Evolutionary conservation across 345 rosid genomes (phyloP).

Genomic region (Acer campestre): DNA sequence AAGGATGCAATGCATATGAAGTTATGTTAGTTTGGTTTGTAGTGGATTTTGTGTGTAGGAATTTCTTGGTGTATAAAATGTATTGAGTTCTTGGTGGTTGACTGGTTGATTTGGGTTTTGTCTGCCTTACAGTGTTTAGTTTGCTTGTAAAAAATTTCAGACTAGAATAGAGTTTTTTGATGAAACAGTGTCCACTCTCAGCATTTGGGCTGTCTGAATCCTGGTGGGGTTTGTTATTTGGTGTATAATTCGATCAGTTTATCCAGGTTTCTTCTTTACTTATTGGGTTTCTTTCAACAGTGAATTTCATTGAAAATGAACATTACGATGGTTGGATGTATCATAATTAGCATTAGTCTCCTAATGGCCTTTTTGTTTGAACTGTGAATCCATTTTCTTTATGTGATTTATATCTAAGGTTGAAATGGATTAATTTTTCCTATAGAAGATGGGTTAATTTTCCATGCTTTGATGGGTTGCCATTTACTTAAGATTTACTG

Average conservation of each 20-base stretch:
- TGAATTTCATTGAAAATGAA: neutral
- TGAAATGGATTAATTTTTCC: neutral
- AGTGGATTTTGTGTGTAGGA: neutral
- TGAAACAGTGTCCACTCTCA: neutral
- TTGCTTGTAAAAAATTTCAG: neutral
- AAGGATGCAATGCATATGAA: neutral
- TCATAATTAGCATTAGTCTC: neutral
- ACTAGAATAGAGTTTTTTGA: neutral
- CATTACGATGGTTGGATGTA: neutral
- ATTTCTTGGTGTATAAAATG: neutral
- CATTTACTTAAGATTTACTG: neutral
- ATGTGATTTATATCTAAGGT: neutral
- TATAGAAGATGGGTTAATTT: neutral
- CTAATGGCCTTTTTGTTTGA: neutral
- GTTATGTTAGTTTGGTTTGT: conserved; percentile 1
- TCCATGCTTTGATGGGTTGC: neutral
- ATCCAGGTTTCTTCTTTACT: neutral
- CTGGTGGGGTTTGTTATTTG: neutral
- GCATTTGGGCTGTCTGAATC: neutral
- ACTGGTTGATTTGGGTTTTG: neutral
- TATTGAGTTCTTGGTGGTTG: conserved; percentile 1
- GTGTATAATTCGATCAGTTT: neutral
- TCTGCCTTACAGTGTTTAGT: neutral
- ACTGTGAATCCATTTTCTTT: neutral
- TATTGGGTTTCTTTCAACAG: neutral